These are phyloP conservation scores for Crepidotus variabilis DNA, from an alignment of 768 basidiomycete genomes.

Conservation along the genomic window DNA sequence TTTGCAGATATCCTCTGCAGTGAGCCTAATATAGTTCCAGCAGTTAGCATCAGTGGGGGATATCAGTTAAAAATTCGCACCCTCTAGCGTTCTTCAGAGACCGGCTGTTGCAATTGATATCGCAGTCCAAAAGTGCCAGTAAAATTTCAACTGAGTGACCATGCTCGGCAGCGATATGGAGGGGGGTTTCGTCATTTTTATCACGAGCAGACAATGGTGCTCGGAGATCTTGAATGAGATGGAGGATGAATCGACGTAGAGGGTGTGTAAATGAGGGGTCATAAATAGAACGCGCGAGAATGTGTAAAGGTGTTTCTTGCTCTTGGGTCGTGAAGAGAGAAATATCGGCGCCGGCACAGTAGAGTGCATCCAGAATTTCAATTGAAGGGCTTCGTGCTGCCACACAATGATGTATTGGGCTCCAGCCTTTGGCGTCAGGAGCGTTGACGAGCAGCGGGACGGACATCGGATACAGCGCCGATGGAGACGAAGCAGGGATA, in stretches of 20 bases:
- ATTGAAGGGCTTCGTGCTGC: constrained; percentile 51
- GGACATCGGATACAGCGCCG: constrained; percentile 39
- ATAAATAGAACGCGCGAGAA: constrained; percentile 45
- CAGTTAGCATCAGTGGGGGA: constrained; percentile 3
- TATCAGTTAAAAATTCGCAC: constrained; percentile 34
- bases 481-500: constrained; percentile 32
- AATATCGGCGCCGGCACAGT: constrained; percentile 73
- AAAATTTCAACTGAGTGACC: constrained; percentile 64
- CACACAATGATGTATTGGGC: constrained; percentile 68
- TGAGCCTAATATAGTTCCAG: constrained; percentile 39
- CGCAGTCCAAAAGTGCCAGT: constrained; percentile 61
- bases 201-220: constrained; percentile 67
- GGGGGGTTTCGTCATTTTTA: constrained; percentile 68
- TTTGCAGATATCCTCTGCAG: constrained; percentile 63
- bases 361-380: constrained; percentile 65
- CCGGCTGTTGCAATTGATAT: constrained; percentile 49
- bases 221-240: constrained; percentile 66
- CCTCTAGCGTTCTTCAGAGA: constrained; percentile 69
- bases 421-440: constrained; percentile 68
- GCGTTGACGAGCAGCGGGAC: constrained; percentile 62
- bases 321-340: constrained; percentile 63
- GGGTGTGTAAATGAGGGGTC: constrained; percentile 30
- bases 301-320: constrained; percentile 66
- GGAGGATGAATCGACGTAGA: constrained; percentile 57
- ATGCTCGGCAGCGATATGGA: constrained; percentile 76